These are phyloP conservation scores for Oryza longistaminata DNA, from an alignment of 176 grass and related monocot species.

Conservation along the genomic window DNA sequence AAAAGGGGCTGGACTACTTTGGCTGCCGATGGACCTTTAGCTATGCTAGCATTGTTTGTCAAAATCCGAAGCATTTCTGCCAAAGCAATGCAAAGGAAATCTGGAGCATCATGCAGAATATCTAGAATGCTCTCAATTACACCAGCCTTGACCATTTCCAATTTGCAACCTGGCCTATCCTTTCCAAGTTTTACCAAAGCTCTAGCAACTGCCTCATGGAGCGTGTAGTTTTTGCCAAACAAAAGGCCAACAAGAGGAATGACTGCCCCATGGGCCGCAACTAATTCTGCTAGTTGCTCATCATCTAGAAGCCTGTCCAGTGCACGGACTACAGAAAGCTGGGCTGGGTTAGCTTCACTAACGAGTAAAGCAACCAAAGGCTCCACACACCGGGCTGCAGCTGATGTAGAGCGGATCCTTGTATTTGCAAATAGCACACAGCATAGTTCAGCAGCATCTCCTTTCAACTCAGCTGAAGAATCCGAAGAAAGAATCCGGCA, in stretches of 20 bases:
- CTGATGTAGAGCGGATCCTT: conserved; percentile 92
- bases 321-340: conserved; percentile 95
- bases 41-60: conserved; percentile 97
- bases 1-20: conserved; percentile 95
- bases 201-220: conserved; percentile 90
- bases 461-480: conserved; percentile 94
- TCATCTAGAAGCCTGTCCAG: conserved; percentile 96
- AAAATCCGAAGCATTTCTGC: conserved; percentile 95
- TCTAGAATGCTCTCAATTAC: conserved; percentile 96
- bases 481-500: conserved; percentile 86
- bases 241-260: conserved; percentile 90
- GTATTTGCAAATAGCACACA: conserved; percentile 94
- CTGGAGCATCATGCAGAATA: conserved; percentile 91
- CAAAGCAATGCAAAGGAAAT: conserved; percentile 90
- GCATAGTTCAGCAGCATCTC: conserved; percentile 93
- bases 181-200: conserved; percentile 94
- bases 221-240: conserved; percentile 86
- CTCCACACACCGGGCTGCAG: conserved; percentile 91
- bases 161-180: conserved; percentile 91
- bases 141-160: conserved; percentile 97
- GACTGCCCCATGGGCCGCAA: conserved; percentile 86
- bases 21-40: conserved; percentile 93
- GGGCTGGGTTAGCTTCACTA: conserved; percentile 76
- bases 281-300: conserved; percentile 88
- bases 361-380: conserved; percentile 84